A percentile compares a stretch with the other conserved stretches of the same genome.
These are phyloP conservation scores for Lactarius sp. DNA, from an alignment of 768 basidiomycete species.

Conservation along the genomic window DNA sequence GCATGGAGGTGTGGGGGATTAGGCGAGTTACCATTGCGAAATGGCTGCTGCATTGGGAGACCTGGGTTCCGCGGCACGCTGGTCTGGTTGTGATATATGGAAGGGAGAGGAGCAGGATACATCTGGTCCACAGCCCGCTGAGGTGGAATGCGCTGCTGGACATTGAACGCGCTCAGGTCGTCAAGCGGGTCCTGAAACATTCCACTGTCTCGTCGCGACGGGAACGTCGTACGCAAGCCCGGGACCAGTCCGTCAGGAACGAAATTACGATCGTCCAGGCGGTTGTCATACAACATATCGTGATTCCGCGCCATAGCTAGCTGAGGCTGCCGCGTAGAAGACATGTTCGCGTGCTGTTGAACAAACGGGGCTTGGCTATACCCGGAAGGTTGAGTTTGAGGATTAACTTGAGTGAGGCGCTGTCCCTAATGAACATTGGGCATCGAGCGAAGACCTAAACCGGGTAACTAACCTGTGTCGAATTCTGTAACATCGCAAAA, in stretches of 20 bases:
- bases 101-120: constrained; percentile 46
- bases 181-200: constrained; percentile 54
- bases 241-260: constrained; percentile 85
- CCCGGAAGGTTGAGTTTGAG: constrained; percentile 27
- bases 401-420: constrained; percentile 20
- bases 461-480: constrained; percentile 54
- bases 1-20: constrained; percentile 44
- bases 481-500: constrained; percentile 74
- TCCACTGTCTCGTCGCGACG: constrained; percentile 53
- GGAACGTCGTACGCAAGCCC: constrained; percentile 64
- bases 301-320: constrained; percentile 45
- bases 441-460: constrained; percentile 23
- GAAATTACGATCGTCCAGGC: constrained; percentile 70
- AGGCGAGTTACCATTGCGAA: constrained; percentile 69
- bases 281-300: constrained; percentile 69
- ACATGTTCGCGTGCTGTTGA: constrained; percentile 33
- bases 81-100: constrained; percentile 51
- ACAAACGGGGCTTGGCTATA: constrained; percentile 28
- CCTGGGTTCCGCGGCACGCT: constrained; percentile 46
- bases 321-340: constrained; percentile 32
- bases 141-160: constrained; percentile 47
- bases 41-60: constrained; percentile 52
- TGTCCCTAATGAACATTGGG: constrained; percentile 18
- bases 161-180: constrained; percentile 56
- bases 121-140: constrained; percentile 52